Base-by-base conservation (phyloP, 495 filamentous ascomycete genomes). In the Penicillium pancosmium region DNA sequence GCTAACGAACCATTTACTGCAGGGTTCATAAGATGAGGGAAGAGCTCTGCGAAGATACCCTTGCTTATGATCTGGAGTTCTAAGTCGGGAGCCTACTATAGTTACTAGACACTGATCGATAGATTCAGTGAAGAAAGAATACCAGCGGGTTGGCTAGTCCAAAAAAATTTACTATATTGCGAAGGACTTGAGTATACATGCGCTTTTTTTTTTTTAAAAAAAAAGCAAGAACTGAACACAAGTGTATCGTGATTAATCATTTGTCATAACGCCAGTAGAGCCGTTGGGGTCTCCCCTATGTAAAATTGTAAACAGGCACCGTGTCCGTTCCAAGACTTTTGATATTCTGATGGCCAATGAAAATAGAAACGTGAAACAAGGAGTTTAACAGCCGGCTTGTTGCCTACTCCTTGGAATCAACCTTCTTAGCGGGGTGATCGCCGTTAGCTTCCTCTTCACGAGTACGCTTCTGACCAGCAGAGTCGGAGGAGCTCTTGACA, bases 1-100 rank as follows among this genome's bases (percentile, higher is more conserved):
- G 27, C 27, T 31, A 31, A 31, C 27, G 27, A 4, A 31, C 4
- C 16, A 49, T 54, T 11, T 8, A 50, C 31, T 50, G 9, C 55
- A 79, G 76, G 60, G 71, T 74, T 50, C 72, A 74, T 16, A 76
- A 68, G 52, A 56, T 77, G 66, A 68, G 76, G 40, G 74, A 78
- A 58, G 73, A 78, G 55, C 55, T 79, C 35, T 78, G 73, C 57
- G 76, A 78, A 11, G 76, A 78, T 65, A 73, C 76, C 5, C 65
- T 79, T 68, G 76, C 73, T 10, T 79, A 76, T 73, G 76, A 79
- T 62, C 52, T 79, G 58, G 73, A 76, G 62, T 79, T 79, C 52
- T 71, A 61, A 52, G 38, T 50, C 2, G 2, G 27, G 27, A 9
- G 8, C 27, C 27, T 31, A 31, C 25, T 27, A 27, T 4, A 5